A percentile compares a stretch with the other conserved stretches of the same genome.
Evolutionary conservation across 2,329 filamentous ascomycete species (phyloP).

Genomic region (Aspergillus tubingensis): DNA sequence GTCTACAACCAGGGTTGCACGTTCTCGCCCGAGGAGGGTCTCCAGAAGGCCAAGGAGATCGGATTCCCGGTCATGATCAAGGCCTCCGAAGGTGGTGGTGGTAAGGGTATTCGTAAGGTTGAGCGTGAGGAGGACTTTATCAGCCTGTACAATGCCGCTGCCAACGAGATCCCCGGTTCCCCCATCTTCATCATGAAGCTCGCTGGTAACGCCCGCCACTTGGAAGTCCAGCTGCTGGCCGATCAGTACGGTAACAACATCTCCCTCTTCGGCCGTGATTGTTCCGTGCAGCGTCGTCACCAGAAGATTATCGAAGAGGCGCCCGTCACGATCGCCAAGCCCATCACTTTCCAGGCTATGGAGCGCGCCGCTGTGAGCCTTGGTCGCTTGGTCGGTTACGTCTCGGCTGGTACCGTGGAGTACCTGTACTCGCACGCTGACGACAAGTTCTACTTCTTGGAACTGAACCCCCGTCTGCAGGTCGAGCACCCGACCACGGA

Average conservation of each 20-base stretch:
- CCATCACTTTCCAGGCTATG: conserved; percentile 89
- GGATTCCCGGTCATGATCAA: conserved; percentile 99
- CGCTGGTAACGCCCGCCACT: conserved; percentile 90
- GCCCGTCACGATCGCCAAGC: conserved; percentile 91
- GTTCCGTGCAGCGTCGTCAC: conserved; percentile 95
- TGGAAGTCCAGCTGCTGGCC: conserved; percentile 95
- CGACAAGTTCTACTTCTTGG: conserved; percentile 99
- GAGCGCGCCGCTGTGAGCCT: conserved; percentile 94
- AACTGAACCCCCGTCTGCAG: conserved; percentile 97
- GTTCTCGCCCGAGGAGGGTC: conserved; percentile 82
- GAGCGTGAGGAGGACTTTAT: conserved; percentile 81
- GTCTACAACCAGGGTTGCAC: conserved; percentile 91
- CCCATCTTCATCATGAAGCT: conserved; percentile 99
- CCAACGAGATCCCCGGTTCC: conserved; percentile 95
- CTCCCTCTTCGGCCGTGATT: conserved; percentile 96
- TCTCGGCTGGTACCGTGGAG: conserved; percentile 97
- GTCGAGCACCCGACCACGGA: conserved; percentile 99
- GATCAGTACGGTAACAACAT: conserved; percentile 99
- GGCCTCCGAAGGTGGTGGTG: conserved; percentile 98
- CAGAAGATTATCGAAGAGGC: conserved; percentile 99
- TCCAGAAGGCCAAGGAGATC: conserved; percentile 82
- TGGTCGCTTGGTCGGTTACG: conserved; percentile 92
- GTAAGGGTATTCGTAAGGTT: conserved; percentile 98
- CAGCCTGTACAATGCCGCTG: conserved; percentile 88
- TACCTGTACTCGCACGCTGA: conserved; percentile 98